These are phyloP conservation scores for Galeopsis tetrahit DNA, from an alignment of 257 asterid genomes.

Conservation along the genomic window DNA sequence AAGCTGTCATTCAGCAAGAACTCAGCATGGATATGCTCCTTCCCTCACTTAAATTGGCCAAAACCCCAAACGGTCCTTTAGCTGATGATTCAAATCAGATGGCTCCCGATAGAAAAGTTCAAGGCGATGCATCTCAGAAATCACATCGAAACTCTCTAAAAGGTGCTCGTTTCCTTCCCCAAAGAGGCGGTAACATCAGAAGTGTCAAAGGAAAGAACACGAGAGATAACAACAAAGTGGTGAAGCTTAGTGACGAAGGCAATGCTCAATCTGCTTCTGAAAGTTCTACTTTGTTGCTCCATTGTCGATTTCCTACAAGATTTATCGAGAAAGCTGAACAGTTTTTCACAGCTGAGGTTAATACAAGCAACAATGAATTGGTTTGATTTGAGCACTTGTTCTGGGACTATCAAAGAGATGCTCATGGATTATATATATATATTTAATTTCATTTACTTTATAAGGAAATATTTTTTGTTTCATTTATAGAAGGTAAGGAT, in stretches of 20 bases:
- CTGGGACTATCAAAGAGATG: neutral
- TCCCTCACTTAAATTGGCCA: constrained; percentile 77
- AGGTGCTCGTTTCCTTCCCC: constrained; percentile 52
- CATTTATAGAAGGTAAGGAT: neutral
- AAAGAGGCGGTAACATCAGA: constrained; percentile 51
- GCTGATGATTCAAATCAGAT: constrained; percentile 50
- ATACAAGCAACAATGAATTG: constrained; percentile 31
- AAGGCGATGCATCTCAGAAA: constrained; percentile 52
- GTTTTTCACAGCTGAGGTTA: constrained; percentile 64
- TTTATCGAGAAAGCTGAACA: constrained; percentile 74
- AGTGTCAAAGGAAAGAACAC: constrained; percentile 53
- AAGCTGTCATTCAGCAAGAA: constrained; percentile 90
- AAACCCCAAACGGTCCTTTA: constrained; percentile 46
- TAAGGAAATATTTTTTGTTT: neutral
- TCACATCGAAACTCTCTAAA: constrained; percentile 45
- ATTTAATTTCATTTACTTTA: constrained; percentile 6
- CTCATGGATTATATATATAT: neutral
- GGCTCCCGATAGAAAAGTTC: constrained; percentile 55
- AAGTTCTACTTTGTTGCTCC: constrained; percentile 60
- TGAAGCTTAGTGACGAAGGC: constrained; percentile 67
- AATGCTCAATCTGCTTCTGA: constrained; percentile 44
- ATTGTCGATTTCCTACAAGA: constrained; percentile 70
- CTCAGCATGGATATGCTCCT: constrained; percentile 97
- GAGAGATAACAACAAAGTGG: constrained; percentile 63
- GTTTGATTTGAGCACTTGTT: constrained; percentile 30